phyloP scores from a whole-genome alignment of 2,329 filamentous ascomycete genomes.

The Alternaria burnsii region DNA sequence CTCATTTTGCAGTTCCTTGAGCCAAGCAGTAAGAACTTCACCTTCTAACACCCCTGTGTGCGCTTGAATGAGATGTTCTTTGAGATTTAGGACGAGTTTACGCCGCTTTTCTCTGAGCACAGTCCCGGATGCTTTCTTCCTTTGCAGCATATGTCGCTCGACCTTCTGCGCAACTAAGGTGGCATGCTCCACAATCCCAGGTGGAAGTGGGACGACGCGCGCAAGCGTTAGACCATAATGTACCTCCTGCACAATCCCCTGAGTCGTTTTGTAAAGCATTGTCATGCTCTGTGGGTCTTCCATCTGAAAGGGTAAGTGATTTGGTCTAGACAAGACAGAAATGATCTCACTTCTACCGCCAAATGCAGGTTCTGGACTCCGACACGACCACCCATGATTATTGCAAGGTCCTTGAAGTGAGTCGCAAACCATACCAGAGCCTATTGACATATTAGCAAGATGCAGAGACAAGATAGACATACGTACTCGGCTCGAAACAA shows the following conservation, averaged over 20 bases:
- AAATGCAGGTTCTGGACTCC: constrained; percentile 88
- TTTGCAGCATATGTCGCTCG: constrained; percentile 64
- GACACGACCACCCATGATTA: constrained; percentile 74
- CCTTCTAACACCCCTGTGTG: constrained; percentile 71
- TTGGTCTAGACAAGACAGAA: not conserved
- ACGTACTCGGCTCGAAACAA: constrained; percentile 71
- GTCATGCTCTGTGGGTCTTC: constrained; percentile 70
- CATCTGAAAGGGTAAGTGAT: constrained; percentile 30
- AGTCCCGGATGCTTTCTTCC: constrained; percentile 66
- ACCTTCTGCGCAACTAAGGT: constrained; percentile 71
- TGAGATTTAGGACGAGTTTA: constrained; percentile 76
- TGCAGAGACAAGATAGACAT: not conserved
- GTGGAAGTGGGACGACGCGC: constrained; percentile 75
- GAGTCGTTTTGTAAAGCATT: constrained; percentile 86
- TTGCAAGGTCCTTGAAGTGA: constrained; percentile 85
- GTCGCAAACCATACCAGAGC: constrained; percentile 92
- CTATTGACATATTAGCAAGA: constrained; percentile 34
- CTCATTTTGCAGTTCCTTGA: constrained; percentile 74
- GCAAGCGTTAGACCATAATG: constrained; percentile 89
- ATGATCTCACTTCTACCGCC: constrained; percentile 68
- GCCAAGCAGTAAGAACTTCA: constrained; percentile 68
- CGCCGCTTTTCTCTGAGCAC: constrained; percentile 69
- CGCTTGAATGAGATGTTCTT: constrained; percentile 76
- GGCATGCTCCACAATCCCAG: constrained; percentile 72
- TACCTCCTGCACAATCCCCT: constrained; percentile 73